Evolutionary conservation across 805 yeast genomes (phyloP).

Genomic region (Ogataea polymorpha): DNA sequence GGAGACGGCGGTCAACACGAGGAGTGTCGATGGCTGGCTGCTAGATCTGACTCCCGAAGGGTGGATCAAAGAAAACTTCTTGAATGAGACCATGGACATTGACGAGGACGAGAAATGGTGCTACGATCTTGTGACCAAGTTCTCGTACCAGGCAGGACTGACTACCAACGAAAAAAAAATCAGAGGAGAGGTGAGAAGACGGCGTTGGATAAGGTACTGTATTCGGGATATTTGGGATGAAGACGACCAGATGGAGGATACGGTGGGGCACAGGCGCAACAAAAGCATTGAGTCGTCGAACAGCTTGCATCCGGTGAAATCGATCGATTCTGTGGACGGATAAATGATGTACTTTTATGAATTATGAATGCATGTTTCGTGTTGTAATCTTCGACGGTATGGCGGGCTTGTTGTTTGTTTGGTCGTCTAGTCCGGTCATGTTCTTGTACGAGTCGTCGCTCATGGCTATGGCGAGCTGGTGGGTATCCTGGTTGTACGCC

Average conservation of each 20-base stretch:
- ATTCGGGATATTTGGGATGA: constrained; percentile 26
- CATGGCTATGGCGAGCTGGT: constrained; percentile 36
- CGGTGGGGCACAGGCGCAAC: constrained; percentile 5
- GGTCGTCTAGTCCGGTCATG: constrained; percentile 20
- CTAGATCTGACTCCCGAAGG: constrained; percentile 58
- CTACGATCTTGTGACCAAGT: constrained; percentile 48
- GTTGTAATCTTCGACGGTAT: constrained; percentile 17
- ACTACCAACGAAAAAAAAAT: constrained; percentile 19
- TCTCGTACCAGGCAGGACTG: constrained; percentile 25
- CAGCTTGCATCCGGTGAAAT: constrained; percentile 9
- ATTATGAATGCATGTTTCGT: constrained; percentile 12
- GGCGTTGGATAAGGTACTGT: constrained; percentile 62
- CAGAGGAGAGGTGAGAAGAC: constrained; percentile 51
- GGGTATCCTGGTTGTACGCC: constrained; percentile 12
- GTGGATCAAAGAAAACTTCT: constrained; percentile 58
- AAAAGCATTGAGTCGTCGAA: constrained; percentile 12
- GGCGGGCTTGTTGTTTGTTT: constrained; percentile 17
- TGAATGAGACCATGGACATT: constrained; percentile 51
- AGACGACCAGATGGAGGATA: constrained; percentile 3
- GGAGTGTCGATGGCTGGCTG: constrained; percentile 48
- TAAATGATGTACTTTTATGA: constrained; percentile 7
- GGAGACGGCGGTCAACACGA: constrained; percentile 12
- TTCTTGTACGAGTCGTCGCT: constrained; percentile 43
- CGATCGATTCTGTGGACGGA: constrained; percentile 13
- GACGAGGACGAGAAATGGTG: constrained; percentile 86